phyloP scores from a whole-genome alignment of 805 yeast genomes.

The Myxozyma melibiosi region DNA sequence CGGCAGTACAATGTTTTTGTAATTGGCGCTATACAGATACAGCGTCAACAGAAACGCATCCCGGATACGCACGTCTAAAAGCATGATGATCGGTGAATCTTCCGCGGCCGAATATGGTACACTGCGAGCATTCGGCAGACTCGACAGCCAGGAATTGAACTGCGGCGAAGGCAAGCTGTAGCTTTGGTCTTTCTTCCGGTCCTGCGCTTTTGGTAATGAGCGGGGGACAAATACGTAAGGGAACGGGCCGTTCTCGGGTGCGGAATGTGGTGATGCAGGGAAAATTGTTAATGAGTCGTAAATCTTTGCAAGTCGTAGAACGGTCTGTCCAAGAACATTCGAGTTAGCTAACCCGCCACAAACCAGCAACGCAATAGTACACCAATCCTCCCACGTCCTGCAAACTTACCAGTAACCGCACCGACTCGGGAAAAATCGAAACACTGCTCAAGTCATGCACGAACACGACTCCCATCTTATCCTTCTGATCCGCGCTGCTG shows the following conservation, averaged over 20 bases:
- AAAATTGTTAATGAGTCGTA: slow-evolving; percentile 1
- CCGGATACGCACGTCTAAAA: slow-evolving; percentile 15
- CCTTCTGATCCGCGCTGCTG: not conserved
- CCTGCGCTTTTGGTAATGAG: no score
- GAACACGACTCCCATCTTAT: slow-evolving; percentile 12
- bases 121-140: not conserved
- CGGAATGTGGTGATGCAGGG: slow-evolving; percentile 18
- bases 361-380: not conserved
- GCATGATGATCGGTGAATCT: slow-evolving; percentile 9
- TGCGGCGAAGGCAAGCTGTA: not conserved
- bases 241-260: slow-evolving; percentile 17
- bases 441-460: slow-evolving; percentile 13
- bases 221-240: slow-evolving; percentile 23
- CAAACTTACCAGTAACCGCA: slow-evolving; percentile 19
- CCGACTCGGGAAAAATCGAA: slow-evolving; percentile 20
- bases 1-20: slow-evolving; percentile 3
- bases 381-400: no score
- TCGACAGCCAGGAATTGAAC: slow-evolving; percentile 2
- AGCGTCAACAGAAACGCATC: slow-evolving; percentile 24
- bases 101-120: not conserved
- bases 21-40: slow-evolving; percentile 12
- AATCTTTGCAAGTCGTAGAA: slow-evolving; percentile 5
- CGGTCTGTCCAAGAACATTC: slow-evolving; percentile 9
- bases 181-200: no score
- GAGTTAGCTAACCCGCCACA: not conserved